Base-by-base conservation (phyloP, 139 green algal species). In the Tetradesmus obliquus region DNA sequence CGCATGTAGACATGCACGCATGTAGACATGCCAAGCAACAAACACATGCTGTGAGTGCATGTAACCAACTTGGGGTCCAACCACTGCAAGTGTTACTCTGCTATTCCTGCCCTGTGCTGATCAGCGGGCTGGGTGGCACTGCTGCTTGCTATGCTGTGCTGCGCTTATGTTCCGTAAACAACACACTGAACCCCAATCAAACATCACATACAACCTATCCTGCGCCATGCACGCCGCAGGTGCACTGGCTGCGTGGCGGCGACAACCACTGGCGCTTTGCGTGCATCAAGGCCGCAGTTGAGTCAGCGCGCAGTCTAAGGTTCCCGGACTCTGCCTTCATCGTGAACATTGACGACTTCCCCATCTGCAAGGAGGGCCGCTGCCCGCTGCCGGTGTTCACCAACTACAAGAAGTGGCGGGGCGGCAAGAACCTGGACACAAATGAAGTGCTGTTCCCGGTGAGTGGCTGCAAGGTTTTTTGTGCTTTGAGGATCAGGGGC, bases 181-280 rank as follows among this genome's bases (percentile, higher is more conserved):
- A 45, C 32, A 45, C 32, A 45, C 32, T 45, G 32, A 45, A 45
- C 32, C 32, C 32, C 32, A 45, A 45, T 45, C 32, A 45, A 45
- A 45, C 32, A 45, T 45, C 32, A 45, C 32, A 45, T 45, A 45
- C 32, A 45, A 66, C 1, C 57, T 66, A 9, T 13, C 8, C 7
- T 66, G 57, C 8, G 57, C 17, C 17, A 12, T 24, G n/a, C 66
- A 45, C 32, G 32, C 17, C 5, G 66, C 17, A 76, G 15, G 90
- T 90, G 22, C 83, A 90, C 72, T 92, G 90, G 90, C 90, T 92
- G 58, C 83, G 90, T 9, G 90, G 90, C 13, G 32, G 8, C 4
- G 90, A 92, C 84, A 92, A 92, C 83, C 90, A 92, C 55, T 92
- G 89, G 89, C 62, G 89, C n/a, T 90, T 92, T 62, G 90, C 90